Percentiles rank a stretch among this genome's conserved stretches.
phyloP scores from a whole-genome alignment of 768 basidiomycete genomes.

The Boletus reticulatus region DNA sequence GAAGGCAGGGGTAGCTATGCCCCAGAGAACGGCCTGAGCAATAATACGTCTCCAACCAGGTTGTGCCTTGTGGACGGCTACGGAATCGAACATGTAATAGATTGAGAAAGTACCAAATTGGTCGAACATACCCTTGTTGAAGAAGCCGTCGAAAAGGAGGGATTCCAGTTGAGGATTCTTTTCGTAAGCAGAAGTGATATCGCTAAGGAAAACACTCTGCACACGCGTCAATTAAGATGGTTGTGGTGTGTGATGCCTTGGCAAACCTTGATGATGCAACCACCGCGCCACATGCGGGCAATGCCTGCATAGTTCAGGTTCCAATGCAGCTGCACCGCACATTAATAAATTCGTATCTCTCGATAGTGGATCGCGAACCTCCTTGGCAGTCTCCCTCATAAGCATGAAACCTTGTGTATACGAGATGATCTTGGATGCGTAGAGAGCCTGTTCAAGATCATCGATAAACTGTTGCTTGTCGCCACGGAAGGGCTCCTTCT shows the following conservation, averaged over 20 bases:
- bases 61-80: constrained; percentile 91
- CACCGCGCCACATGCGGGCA: constrained; percentile 99
- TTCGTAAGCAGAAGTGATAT: constrained; percentile 87
- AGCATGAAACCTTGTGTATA: constrained; percentile 99
- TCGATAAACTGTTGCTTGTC: constrained; percentile 99
- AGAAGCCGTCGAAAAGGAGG: constrained; percentile 94
- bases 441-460: constrained; percentile 98
- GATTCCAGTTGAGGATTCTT: constrained; percentile 86
- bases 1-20: constrained; percentile 96
- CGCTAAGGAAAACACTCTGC: constrained; percentile 88
- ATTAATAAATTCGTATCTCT: constrained; percentile 4
- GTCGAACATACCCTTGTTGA: constrained; percentile 71
- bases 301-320: constrained; percentile 97
- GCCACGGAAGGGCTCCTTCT: constrained; percentile 91
- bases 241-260: constrained; percentile 6
- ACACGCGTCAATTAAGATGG: constrained; percentile 5
- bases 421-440: constrained; percentile 99
- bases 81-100: background rate
- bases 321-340: constrained; percentile 60
- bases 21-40: constrained; percentile 96
- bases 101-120: background rate
- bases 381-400: constrained; percentile 97
- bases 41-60: constrained; percentile 97
- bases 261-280: constrained; percentile 94
- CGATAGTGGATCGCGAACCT: constrained; percentile 43